These are phyloP conservation scores for Capsicum baccatum DNA, from an alignment of 257 asterid genomes.

Conservation along the genomic window DNA sequence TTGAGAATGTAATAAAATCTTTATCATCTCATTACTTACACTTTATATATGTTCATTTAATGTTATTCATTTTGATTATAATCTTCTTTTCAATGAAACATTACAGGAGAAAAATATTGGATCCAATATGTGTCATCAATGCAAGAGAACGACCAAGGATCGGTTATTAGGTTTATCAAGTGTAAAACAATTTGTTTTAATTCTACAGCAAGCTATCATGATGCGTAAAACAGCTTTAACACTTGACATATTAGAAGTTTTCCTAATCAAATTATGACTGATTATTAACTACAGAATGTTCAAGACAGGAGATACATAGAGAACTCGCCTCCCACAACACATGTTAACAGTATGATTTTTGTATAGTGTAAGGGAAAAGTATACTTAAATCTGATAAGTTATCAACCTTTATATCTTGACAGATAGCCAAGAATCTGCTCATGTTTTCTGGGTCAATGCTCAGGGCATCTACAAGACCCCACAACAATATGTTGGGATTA, in stretches of 20 bases:
- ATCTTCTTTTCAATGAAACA: no score
- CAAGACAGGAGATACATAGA: neutral
- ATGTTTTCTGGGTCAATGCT: neutral
- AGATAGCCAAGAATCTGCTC: constrained; percentile 47
- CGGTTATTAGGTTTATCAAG: no score
- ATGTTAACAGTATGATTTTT: no score
- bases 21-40: no score
- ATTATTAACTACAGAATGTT: neutral
- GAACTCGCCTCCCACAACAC: neutral
- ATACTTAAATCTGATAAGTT: constrained; percentile 23
- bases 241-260: neutral
- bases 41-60: no score
- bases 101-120: no score
- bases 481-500: constrained; percentile 61
- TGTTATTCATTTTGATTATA: no score
- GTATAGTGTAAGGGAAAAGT: neutral
- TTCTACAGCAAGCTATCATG: neutral
- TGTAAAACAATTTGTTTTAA: neutral
- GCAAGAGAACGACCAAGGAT: no score
- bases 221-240: neutral
- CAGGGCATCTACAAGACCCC: neutral
- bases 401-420: constrained; percentile 79
- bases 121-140: no score
- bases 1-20: no score
- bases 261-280: neutral